phyloP scores from a whole-genome alignment of 441 rosid genomes.

The Capsella rubella region DNA sequence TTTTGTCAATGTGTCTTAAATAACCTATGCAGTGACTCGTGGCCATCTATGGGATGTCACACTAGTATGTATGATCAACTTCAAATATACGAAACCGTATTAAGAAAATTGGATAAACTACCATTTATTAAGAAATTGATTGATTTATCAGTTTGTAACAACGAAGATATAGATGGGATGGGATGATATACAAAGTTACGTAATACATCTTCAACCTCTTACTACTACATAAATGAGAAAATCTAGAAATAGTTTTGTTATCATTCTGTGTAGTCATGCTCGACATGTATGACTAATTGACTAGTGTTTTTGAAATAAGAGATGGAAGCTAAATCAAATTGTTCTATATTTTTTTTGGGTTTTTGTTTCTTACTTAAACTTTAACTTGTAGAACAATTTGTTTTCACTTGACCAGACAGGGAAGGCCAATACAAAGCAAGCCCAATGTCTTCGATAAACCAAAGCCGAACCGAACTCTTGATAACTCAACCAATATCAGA shows the following conservation, averaged over 20 bases:
- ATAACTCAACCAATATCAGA: constrained; percentile 10
- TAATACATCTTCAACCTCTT: neutral
- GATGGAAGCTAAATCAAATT: neutral
- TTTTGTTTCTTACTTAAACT: neutral
- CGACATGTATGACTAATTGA: too few species aligned
- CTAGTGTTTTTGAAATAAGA: too few species aligned
- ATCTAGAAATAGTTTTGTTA: neutral
- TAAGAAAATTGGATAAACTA: neutral
- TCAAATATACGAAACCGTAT: neutral
- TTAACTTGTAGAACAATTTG: neutral
- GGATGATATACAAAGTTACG: neutral
- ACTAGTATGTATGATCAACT: neutral
- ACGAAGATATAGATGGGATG: neutral
- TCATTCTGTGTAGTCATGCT: too few species aligned
- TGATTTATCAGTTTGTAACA: neutral
- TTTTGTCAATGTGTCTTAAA: constrained; percentile 10
- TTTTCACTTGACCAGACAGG: neutral
- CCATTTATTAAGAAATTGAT: neutral
- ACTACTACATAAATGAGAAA: neutral
- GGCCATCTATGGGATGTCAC: neutral
- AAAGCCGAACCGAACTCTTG: neutral
- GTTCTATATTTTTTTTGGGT: neutral
- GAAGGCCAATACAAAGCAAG: neutral
- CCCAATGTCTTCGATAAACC: neutral
- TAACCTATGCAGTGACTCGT: constrained; percentile 10